Evolutionary conservation across 441 rosid species (phyloP).

Genomic region (Euphorbia celastroides): DNA sequence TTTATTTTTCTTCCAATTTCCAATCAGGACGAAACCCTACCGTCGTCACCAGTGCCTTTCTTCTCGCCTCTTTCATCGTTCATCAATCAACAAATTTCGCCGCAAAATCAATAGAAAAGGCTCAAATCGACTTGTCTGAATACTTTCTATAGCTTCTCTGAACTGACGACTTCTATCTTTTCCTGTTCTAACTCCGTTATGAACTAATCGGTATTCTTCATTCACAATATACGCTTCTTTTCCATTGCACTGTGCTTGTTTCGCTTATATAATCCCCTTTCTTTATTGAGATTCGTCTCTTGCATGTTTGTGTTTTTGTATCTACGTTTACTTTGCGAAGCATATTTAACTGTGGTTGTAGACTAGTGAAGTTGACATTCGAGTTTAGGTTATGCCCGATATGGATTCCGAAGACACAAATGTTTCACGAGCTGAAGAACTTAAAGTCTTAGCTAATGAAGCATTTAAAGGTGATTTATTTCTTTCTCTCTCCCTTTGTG

Average conservation of each 20-base stretch:
- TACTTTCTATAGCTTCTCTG: no score
- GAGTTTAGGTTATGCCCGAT: conserved; percentile 22
- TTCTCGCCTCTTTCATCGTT: neutral
- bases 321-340: neutral
- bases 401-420: conserved; percentile 54
- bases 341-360: neutral
- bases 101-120: neutral
- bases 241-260: neutral
- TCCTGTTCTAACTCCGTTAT: neutral
- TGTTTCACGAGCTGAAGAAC: conserved; percentile 59
- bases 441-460: conserved; percentile 76
- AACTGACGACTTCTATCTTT: no score
- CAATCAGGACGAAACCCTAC: neutral
- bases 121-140: neutral
- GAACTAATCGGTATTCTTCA: neutral
- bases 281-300: neutral
- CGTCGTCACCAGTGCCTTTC: neutral
- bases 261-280: no score
- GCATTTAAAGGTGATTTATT: conserved; percentile 82
- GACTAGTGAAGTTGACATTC: neutral
- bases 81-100: neutral
- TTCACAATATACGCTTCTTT: neutral
- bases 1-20: neutral
- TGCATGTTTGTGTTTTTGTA: neutral
- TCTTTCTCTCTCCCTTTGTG: no score